Percentiles rank a stretch among this genome's conserved stretches.
phyloP scores from a whole-genome alignment of 1,284 basidiomycete species.

The Ceratobasidium sp. region DNA sequence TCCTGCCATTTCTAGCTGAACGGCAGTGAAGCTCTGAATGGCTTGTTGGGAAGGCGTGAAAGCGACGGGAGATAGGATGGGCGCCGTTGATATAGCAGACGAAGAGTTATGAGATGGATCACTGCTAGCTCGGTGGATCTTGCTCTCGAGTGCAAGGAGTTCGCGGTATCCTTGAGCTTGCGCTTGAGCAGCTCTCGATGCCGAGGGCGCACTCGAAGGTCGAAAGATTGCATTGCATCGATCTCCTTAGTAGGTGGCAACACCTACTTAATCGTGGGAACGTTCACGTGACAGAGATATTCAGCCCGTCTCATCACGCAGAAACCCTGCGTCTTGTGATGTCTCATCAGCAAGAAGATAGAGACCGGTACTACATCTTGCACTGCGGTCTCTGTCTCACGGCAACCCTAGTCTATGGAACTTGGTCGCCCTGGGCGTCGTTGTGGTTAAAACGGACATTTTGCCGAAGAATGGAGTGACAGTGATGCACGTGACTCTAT shows the following conservation, averaged over 20 bases:
- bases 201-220: not conserved
- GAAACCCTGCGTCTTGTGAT: not conserved
- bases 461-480: no score
- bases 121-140: not conserved
- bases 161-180: not conserved
- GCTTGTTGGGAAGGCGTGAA: not conserved
- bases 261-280: not conserved
- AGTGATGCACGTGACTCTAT: no score
- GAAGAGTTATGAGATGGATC: not conserved
- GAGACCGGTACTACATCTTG: not conserved
- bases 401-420: no score
- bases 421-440: no score
- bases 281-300: not conserved
- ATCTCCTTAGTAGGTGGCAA: not conserved
- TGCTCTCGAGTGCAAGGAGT: not conserved
- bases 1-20: slow-evolving; percentile 2
- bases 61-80: not conserved
- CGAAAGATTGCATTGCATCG: no score
- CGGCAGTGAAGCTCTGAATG: not conserved
- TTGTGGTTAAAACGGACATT: no score
- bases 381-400: no score
- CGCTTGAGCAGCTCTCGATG: not conserved
- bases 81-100: not conserved
- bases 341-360: not conserved
- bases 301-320: not conserved